These are phyloP conservation scores for Oligophagozyma castellii DNA, from an alignment of 1,139 yeast genomes.

Conservation along the genomic window DNA sequence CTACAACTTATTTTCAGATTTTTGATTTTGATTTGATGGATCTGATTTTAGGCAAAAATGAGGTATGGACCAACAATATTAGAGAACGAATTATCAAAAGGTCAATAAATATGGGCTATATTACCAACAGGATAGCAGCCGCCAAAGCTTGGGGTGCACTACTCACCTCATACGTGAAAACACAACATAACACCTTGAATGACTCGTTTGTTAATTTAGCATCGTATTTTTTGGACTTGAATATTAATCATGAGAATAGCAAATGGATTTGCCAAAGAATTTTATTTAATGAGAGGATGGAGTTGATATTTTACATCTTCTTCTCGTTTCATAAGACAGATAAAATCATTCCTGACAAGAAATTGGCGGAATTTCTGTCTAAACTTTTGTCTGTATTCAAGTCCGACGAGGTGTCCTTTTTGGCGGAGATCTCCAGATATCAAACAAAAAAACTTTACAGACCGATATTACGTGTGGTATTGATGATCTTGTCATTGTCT, in stretches of 20 bases:
- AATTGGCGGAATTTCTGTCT: constrained; percentile 11
- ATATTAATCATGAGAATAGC: constrained; percentile 36
- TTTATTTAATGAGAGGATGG: constrained; percentile 49
- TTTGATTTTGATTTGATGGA: constrained; percentile 58
- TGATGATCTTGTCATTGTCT: constrained; percentile 35
- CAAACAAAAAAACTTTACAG: constrained; percentile 35
- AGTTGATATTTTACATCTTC: constrained; percentile 52
- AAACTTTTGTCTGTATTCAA: constrained; percentile 25
- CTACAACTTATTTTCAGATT: too few species aligned
- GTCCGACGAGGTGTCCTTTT: constrained; percentile 35
- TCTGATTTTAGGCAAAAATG: constrained; percentile 34
- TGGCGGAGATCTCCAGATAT: constrained; percentile 28
- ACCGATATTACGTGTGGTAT: constrained; percentile 46
- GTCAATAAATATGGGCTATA: constrained; percentile 49
- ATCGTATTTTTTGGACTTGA: constrained; percentile 36
- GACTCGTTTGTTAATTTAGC: constrained; percentile 33
- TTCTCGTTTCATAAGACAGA: constrained; percentile 30
- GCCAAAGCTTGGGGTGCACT: constrained; percentile 73
- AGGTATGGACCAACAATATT: constrained; percentile 34
- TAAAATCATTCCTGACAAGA: constrained; percentile 16
- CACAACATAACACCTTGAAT: constrained; percentile 23
- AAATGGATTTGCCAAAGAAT: constrained; percentile 36
- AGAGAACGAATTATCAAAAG: constrained; percentile 44
- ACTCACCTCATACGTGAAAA: constrained; percentile 44
- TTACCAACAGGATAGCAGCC: constrained; percentile 53